Evolutionary conservation across 257 asterid species (phyloP), one percentile per base, ranked within the genome.

Genomic region (Paraleonurus japonicus): DNA sequence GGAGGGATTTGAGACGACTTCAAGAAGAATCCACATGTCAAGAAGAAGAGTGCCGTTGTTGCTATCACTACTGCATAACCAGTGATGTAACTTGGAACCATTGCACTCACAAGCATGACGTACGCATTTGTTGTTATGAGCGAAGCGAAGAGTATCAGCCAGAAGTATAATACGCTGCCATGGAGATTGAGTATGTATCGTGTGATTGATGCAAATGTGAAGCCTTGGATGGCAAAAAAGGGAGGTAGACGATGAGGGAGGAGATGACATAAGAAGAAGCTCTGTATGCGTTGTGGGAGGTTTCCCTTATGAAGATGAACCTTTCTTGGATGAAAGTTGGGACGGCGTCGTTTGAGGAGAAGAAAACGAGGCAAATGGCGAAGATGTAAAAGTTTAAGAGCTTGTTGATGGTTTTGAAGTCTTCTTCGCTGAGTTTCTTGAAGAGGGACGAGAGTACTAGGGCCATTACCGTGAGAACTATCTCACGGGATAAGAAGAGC

Each of bases 1-100:
- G 7, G 5, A 0, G 96, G 98, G 26, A 92, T 89, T 26, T 86
- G 88, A 2, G 98, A 86, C 1, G 83, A 77, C 58, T 92, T 89
- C 85, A 89, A 69, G 94, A 92, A 92, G 76, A 92, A 92, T 0
- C 98, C 96, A 22, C 98, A 89, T 1, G 93, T 88, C 17, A 92
- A 80, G 88, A 92, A 89, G 85, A 92, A 92, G 28, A 92, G 92
- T 33, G 98, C 96, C 1, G 98, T 89, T 10, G 96, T 89, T 16
- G 98, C 96, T 47, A 92, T 92, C n/a, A 92, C 98, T 2, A 89
- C 82, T 0, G 95, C 96, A 10, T 92, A 89, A 17, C 98, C 98
- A 0, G 95, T 92, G 81, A 92, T 88, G 82, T 92, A 86, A 76
- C 95, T 88, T 0, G 96, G 98, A 1, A 89, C 94, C 71, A 89